Evolutionary conservation across 805 yeast genomes (phyloP).

Genomic region (Kuraishia piskuri): DNA sequence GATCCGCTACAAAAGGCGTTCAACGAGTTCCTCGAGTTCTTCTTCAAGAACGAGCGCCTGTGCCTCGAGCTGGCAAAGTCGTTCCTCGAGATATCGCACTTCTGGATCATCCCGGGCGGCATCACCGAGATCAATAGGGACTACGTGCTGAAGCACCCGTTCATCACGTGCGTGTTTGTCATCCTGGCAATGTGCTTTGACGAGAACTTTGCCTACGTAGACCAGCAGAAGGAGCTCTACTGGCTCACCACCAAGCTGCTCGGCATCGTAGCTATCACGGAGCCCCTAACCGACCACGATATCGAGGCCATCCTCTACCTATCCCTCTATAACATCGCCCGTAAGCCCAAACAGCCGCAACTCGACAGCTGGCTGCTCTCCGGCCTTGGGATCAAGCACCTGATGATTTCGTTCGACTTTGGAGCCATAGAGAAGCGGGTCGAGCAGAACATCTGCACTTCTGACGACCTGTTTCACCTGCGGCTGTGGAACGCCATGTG

Average conservation of each 20-base stretch:
- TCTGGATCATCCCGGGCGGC: slow-evolving; percentile 58
- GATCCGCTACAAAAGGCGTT: slow-evolving; percentile 26
- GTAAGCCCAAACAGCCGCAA: slow-evolving; percentile 44
- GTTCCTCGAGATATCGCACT: slow-evolving; percentile 44
- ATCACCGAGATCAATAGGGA: slow-evolving; percentile 35
- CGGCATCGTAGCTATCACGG: slow-evolving; percentile 39
- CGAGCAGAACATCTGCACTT: slow-evolving; percentile 6
- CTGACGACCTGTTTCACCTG: slow-evolving; percentile 41
- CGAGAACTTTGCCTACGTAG: slow-evolving; percentile 38
- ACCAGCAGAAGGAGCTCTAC: slow-evolving; percentile 38
- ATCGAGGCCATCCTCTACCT: slow-evolving; percentile 51
- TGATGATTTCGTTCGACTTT: slow-evolving; percentile 38
- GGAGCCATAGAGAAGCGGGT: slow-evolving; percentile 30
- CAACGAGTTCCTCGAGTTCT: slow-evolving; percentile 38
- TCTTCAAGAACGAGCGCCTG: slow-evolving; percentile 29
- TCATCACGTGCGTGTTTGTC: slow-evolving; percentile 45
- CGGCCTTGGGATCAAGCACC: slow-evolving; percentile 40
- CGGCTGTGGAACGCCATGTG: slow-evolving; percentile 46
- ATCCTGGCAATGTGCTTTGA: slow-evolving; percentile 49
- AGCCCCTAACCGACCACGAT: slow-evolving; percentile 50
- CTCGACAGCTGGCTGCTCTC: slow-evolving; percentile 46
- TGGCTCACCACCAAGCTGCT: slow-evolving; percentile 40
- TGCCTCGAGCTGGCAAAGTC: slow-evolving; percentile 37
- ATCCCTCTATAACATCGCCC: slow-evolving; percentile 42
- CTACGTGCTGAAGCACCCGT: slow-evolving; percentile 43